phyloP scores from a whole-genome alignment of 1,139 yeast species.

The Taiozyma sp. region DNA sequence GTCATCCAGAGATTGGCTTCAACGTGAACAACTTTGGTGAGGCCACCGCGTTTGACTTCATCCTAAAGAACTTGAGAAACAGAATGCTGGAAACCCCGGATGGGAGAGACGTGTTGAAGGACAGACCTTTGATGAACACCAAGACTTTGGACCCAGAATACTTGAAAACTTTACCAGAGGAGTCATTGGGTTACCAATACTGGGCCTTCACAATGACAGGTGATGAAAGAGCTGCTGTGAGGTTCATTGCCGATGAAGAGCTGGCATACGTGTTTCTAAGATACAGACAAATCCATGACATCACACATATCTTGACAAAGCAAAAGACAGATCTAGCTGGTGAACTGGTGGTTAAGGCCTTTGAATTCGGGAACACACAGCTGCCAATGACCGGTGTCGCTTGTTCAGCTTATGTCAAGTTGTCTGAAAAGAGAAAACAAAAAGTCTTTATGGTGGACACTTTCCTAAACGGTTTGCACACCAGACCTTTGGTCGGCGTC shows the following conservation, averaged over 20 bases:
- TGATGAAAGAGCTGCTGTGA: conserved; percentile 86
- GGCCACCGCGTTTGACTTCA: conserved; percentile 72
- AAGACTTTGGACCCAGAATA: conserved; percentile 60
- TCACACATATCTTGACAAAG: conserved; percentile 89
- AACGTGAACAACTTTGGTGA: conserved; percentile 92
- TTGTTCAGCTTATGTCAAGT: conserved; percentile 74
- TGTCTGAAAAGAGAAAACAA: conserved; percentile 46
- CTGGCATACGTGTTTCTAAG: conserved; percentile 89
- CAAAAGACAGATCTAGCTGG: conserved; percentile 92
- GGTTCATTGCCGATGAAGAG: conserved; percentile 84
- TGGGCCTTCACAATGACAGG: conserved; percentile 89
- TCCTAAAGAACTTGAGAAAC: conserved; percentile 56
- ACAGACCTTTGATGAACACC: conserved; percentile 80
- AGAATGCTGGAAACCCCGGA: conserved; percentile 71
- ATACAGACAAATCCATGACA: conserved; percentile 95
- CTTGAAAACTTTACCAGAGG: conserved; percentile 57
- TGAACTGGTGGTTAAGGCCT: conserved; percentile 87
- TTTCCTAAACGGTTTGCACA: conserved; percentile 71
- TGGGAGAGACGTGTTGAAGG: conserved; percentile 76
- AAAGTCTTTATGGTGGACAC: conserved; percentile 45
- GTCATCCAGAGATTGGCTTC: conserved; percentile 64
- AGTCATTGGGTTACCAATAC: conserved; percentile 76
- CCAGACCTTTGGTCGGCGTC: conserved; percentile 78
- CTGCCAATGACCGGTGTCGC: conserved; percentile 96
- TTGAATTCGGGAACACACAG: conserved; percentile 90